Conservation (phyloP, 2,329 filamentous ascomycete genomes). For the Trichophaea hybrida region DNA sequence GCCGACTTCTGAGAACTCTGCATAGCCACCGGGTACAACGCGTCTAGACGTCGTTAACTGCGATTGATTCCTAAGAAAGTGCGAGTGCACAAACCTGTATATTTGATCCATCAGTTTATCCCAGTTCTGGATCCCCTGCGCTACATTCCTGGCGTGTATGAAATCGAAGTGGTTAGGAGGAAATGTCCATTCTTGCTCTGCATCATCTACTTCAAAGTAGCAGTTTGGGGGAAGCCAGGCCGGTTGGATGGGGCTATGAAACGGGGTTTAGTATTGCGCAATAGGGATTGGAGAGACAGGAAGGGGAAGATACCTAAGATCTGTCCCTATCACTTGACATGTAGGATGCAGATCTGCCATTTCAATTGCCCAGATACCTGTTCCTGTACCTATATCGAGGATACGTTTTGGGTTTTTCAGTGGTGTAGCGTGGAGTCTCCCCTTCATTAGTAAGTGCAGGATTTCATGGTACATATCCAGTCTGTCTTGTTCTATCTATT, state of each 20-base stretch:
- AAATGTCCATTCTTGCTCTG: conserved; percentile 24
- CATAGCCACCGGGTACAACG: conserved; percentile 43
- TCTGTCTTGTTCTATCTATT: conserved; percentile 42
- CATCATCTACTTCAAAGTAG: conserved; percentile 26
- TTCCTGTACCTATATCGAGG: conserved; percentile 40
- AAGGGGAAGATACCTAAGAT: background rate
- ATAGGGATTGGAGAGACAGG: too few species aligned
- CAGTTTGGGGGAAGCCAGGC: conserved; percentile 40
- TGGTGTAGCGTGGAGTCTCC: conserved; percentile 36
- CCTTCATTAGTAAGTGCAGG: conserved; percentile 37
- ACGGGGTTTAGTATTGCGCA: too few species aligned
- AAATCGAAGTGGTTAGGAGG: conserved; percentile 29
- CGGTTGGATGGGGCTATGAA: conserved; percentile 30
- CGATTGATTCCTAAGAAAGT: background rate
- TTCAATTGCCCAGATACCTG: conserved; percentile 42
- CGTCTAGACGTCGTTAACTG: conserved; percentile 29
- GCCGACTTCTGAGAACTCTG: conserved; percentile 33
- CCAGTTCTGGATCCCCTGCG: conserved; percentile 29
- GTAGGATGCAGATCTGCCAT: conserved; percentile 2
- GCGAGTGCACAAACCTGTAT: conserved; percentile 12
- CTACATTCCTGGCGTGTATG: conserved; percentile 26
- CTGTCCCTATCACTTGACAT: background rate
- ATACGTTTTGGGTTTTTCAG: conserved; percentile 33
- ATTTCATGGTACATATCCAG: conserved; percentile 44
- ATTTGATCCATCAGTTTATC: conserved; percentile 19